Conservation (phyloP, 2,329 filamentous ascomycete genomes). For the Coniochaeta prunicola region DNA sequence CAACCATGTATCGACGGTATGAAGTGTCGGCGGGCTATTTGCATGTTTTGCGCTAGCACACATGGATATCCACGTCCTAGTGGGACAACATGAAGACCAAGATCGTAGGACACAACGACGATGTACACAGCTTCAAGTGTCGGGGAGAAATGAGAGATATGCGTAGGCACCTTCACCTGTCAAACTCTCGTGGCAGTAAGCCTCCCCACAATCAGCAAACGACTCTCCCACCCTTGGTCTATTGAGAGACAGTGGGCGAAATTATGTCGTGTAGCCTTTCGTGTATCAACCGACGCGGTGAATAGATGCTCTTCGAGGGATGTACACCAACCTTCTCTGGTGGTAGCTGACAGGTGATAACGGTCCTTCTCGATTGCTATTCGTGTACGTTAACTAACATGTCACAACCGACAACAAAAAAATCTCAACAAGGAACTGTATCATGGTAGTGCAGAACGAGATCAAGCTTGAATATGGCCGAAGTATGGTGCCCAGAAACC, state of each 20-base stretch:
- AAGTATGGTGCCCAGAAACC: neutral
- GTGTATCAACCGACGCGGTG: neutral
- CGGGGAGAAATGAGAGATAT: neutral
- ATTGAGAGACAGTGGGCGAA: neutral
- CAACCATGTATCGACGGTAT: neutral
- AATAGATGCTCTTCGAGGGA: neutral
- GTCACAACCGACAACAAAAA: too few species aligned
- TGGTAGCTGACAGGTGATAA: neutral
- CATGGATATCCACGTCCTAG: neutral
- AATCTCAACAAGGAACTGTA: too few species aligned
- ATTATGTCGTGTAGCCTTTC: neutral
- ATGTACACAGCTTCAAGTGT: neutral
- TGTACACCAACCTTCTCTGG: too few species aligned
- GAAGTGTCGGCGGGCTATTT: neutral
- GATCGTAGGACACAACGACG: neutral
- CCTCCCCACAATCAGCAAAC: too few species aligned
- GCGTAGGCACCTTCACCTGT: neutral
- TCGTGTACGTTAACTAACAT: neutral
- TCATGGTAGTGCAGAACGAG: too few species aligned
- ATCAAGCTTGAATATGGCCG: neutral
- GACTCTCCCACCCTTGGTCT: too few species aligned
- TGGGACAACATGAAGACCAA: neutral
- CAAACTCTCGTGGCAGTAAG: neutral
- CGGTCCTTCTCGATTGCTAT: neutral
- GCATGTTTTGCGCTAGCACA: too few species aligned